Conservation (phyloP, 495 filamentous ascomycete species). For the Neurospora sp. region DNA sequence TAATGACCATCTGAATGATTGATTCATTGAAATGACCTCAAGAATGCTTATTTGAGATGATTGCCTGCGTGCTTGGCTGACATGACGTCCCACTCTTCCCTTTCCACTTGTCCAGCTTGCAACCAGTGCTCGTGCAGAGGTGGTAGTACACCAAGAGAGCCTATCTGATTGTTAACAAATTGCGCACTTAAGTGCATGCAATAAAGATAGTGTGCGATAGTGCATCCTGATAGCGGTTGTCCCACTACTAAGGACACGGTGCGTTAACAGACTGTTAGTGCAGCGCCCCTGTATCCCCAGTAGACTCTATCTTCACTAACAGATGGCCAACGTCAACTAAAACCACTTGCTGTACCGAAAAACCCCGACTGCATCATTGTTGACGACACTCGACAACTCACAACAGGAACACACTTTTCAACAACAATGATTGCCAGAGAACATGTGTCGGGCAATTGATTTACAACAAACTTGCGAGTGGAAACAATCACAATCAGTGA, state of each 20-base stretch:
- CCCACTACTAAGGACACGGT: no score
- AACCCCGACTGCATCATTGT: not conserved
- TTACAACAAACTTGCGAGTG: not conserved
- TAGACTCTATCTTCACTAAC: not conserved
- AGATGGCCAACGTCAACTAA: not conserved
- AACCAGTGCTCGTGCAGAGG: no score
- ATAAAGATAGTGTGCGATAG: no score
- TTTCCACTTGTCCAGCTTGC: no score
- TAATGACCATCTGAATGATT: not conserved
- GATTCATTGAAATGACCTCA: not conserved
- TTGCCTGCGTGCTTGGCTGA: not conserved
- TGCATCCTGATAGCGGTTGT: no score
- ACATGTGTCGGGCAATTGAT: not conserved
- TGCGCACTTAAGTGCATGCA: no score
- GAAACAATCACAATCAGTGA: no score
- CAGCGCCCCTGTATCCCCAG: no score
- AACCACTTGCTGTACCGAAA: not conserved
- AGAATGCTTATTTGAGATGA: not conserved
- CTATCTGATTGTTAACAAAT: no score
- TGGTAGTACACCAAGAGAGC: no score
- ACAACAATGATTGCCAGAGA: not conserved
- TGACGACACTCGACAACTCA: not conserved
- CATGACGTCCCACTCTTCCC: no score
- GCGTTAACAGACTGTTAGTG: no score
- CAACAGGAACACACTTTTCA: not conserved